Base-by-base conservation (phyloP, 202 grass and related monocot genomes). In the Eragrostis tef region DNA sequence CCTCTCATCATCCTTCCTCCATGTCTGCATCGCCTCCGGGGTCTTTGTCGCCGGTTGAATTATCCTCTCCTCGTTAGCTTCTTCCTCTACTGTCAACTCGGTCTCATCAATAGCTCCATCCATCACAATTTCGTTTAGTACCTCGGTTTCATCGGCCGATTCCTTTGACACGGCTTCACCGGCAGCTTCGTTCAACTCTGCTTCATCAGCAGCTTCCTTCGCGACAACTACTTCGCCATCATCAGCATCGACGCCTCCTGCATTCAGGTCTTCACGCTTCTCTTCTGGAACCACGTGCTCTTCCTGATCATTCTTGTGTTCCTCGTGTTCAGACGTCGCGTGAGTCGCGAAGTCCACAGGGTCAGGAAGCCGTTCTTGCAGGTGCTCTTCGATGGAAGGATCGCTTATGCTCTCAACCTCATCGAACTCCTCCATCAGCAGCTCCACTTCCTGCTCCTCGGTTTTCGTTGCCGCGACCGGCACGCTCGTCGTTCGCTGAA, bases 351-450 rank as follows among this genome's bases (percentile, higher is more conserved):
- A 47, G 26, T 73, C 71, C 12, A 73, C 47, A 10, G 86, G 86
- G 50, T 92, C 86, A 44, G 82, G 86, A 26, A 92, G 85, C 61
- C 81, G 64, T 70, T 92, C 70, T 11, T 77, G 76, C 70, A 92
- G 87, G 69, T 86, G 86, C 29, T 92, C 90, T 54, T 92, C 90
- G 17, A 92, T 87, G 43, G 90, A 92, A 63, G 79, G 67, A 9
- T 82, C 87, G 70, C 87, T 89, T 51, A 89, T 72, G 63, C 75
- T 81, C 53, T 92, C 90, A 22, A 29, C 87, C 64, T 89, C 90
- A 39, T 84, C 80, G 65, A 73, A 72, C 29, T 79, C 86, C 24
- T 84, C 80, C 46, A 78, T 81, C 54, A 81, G 26, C 65, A 82
- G 34, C 31, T 82, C 56, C 2, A 77, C 56, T n/a, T 87, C 79